Percentiles rank a stretch among this genome's conserved stretches.
phyloP scores from a whole-genome alignment of 139 green algal genomes.

The Micractinium sp. region DNA sequence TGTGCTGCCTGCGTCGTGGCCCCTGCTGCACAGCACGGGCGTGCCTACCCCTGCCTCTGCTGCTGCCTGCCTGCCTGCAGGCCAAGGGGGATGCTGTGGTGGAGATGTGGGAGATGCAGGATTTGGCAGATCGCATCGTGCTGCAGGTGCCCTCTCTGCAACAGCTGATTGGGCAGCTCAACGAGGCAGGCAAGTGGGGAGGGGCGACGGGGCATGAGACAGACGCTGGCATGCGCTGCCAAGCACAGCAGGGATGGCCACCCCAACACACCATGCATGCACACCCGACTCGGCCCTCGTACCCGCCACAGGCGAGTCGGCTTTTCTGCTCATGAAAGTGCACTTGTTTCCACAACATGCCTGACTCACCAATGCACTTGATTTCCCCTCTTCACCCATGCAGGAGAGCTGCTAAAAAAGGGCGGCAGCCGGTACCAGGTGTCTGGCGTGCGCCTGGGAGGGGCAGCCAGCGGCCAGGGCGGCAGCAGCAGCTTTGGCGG shows the following conservation, averaged over 20 bases:
- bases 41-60: not conserved
- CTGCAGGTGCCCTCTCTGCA: slow-evolving; percentile 64
- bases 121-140: slow-evolving; percentile 63
- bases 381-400: not conserved
- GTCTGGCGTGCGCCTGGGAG: not conserved
- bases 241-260: too few species aligned
- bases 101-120: slow-evolving; percentile 27
- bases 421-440: slow-evolving; percentile 24
- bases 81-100: slow-evolving; percentile 53
- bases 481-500: not conserved
- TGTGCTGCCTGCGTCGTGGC: not conserved
- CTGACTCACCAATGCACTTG: too few species aligned
- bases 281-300: too few species aligned
- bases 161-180: slow-evolving; percentile 74
- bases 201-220: not conserved
- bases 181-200: slow-evolving; percentile 67
- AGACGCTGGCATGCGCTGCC: not conserved
- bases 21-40: not conserved
- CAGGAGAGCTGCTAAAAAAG: slow-evolving; percentile 30
- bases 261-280: too few species aligned
- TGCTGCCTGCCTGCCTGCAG: not conserved
- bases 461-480: not conserved
- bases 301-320: too few species aligned
- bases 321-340: too few species aligned
- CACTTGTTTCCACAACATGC: not conserved